These are phyloP conservation scores for Rheum nobile DNA, from an alignment of 148 eudicot genomes.

Conservation along the genomic window DNA sequence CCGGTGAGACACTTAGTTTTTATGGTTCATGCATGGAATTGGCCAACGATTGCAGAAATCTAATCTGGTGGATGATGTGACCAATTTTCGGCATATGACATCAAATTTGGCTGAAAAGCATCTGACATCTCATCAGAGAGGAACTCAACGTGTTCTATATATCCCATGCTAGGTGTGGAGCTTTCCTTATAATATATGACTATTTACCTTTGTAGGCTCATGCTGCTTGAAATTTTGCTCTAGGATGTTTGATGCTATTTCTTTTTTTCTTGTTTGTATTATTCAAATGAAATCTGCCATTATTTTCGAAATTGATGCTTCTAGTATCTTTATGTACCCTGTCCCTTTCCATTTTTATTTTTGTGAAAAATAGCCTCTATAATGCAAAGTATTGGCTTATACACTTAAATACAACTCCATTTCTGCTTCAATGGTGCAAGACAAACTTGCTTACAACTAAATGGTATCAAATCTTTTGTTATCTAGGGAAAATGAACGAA, in stretches of 20 bases:
- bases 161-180: slow-evolving; percentile 84
- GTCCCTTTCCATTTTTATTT: background rate
- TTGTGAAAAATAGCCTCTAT: background rate
- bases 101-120: slow-evolving; percentile 77
- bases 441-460: no score
- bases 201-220: background rate
- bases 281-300: background rate
- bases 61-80: slow-evolving; percentile 88
- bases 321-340: background rate
- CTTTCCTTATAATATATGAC: background rate
- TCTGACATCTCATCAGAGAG: slow-evolving; percentile 68
- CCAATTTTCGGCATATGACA: slow-evolving; percentile 64
- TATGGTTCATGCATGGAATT: slow-evolving; percentile 99
- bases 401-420: no score
- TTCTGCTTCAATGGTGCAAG: no score
- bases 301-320: background rate
- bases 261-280: background rate
- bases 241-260: background rate
- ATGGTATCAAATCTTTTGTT: no score
- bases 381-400: slow-evolving; percentile 1
- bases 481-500: no score
- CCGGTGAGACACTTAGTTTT: slow-evolving; percentile 92
- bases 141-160: slow-evolving; percentile 74
- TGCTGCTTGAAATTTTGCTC: background rate
- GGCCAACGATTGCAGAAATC: slow-evolving; percentile 98